Evolutionary conservation across 129 eudicot genomes (phyloP), one percentile per base, ranked within the genome.

Genomic region (Pseudognaphalium luteoalbum): DNA sequence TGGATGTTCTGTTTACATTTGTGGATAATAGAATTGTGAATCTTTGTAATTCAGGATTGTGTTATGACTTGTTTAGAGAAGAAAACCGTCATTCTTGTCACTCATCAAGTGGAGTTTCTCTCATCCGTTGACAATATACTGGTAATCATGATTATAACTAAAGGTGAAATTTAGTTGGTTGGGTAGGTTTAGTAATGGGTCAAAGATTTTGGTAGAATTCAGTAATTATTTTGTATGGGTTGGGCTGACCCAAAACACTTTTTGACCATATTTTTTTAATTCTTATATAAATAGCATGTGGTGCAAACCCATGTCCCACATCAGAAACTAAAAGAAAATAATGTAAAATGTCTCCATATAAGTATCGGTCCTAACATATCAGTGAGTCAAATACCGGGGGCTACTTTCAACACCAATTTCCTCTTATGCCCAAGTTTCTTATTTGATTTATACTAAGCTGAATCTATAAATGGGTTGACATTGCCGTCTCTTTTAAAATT

Each of bases 101-200:
- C 96, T 54, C 98, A 90, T 85, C 95, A 88, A 84, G 92, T 93
- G 80, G 98, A 93, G 69, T 86, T 88, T 75, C 95, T 93, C 19
- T 77, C 88, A 7, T 74, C 74, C 3, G 98, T 86, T 32, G 94
- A 92, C 78, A 70, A 74, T 16, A 88, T 92, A 79, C 77, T 90
- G 94, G 96, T 89, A 91, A 91, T 35, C 8, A 75, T 8, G 32
- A 61, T 62, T 19, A 44, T 44, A 44, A 44, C 52, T 44, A 44
- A 44, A 44, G 4, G 52, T 44, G 52, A 3, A 44, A 44, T 7
- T 1, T 11, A 12, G 16, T 4, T 0, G 52, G 52, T 44, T 12
- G 52, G 16, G 52, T 3, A 44, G 16, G 16, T 44, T 11, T 3
- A 44, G 5, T 44, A 10, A 2, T 3, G 16, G 5, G 52, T 44